phyloP scores from a whole-genome alignment of 2,329 filamentous ascomycete species.

The Epichloe elymi region DNA sequence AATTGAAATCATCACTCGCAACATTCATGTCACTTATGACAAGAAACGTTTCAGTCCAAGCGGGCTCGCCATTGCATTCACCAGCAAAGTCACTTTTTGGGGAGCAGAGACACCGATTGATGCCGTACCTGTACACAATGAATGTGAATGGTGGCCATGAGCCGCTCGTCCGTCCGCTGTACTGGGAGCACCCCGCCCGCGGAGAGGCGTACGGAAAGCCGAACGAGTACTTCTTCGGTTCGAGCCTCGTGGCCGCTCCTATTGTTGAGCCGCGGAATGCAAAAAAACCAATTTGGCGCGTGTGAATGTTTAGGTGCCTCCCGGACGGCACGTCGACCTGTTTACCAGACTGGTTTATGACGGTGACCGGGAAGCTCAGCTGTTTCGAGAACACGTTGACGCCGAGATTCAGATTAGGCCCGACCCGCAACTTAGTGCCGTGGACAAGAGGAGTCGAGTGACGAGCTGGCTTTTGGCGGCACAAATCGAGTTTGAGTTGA shows the following conservation, averaged over 20 bases:
- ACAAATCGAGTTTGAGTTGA: conserved; percentile 2
- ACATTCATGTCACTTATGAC: conserved; percentile 44
- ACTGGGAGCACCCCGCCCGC: conserved; percentile 41
- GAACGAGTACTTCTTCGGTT: conserved; percentile 47
- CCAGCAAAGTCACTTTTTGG: conserved; percentile 18
- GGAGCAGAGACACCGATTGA: conserved; percentile 34
- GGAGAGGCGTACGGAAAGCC: conserved; percentile 41
- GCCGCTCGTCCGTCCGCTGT: conserved; percentile 46
- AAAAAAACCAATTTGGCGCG: conserved; percentile 30
- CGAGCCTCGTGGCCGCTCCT: conserved; percentile 40
- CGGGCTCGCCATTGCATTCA: conserved; percentile 33
- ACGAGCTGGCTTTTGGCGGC: not conserved
- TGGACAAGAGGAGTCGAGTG: not conserved
- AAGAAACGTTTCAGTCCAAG: conserved; percentile 39
- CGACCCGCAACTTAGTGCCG: not conserved
- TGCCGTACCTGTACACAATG: conserved; percentile 47
- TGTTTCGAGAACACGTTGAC: conserved; percentile 27
- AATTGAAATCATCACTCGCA: conserved; percentile 41
- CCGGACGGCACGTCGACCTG: conserved; percentile 40
- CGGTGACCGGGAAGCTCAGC: conserved; percentile 35
- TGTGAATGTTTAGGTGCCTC: conserved; percentile 43
- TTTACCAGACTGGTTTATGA: conserved; percentile 45
- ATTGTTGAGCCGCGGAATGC: conserved; percentile 36
- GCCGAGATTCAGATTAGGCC: not conserved
- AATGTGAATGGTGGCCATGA: conserved; percentile 33